Evolutionary conservation across 2,329 filamentous ascomycete species (phyloP).

Genomic region (Ophiocordyceps sinensis): DNA sequence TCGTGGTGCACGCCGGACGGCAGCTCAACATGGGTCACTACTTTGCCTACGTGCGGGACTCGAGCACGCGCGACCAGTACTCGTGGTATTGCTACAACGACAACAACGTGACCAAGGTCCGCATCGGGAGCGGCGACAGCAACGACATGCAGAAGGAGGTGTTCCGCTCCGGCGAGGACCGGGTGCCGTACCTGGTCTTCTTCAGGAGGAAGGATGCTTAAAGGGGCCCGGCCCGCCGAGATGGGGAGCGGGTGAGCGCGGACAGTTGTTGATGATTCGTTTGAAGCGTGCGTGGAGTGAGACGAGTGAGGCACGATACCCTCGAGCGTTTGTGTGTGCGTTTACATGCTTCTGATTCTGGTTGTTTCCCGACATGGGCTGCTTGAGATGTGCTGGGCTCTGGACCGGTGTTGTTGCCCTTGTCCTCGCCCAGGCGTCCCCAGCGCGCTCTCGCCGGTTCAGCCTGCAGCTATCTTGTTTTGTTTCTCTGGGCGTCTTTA

Average conservation of each 20-base stretch:
- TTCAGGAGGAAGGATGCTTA: slow-evolving; percentile 22
- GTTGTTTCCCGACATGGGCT: background rate
- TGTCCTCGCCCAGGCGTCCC: too few species aligned
- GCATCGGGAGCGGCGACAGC: slow-evolving; percentile 21
- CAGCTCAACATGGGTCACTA: slow-evolving; percentile 67
- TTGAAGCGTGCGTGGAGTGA: background rate
- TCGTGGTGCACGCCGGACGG: slow-evolving; percentile 61
- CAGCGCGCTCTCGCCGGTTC: too few species aligned
- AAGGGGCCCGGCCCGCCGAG: background rate
- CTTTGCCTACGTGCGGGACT: slow-evolving; percentile 52
- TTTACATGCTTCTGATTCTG: background rate
- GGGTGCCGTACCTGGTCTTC: slow-evolving; percentile 33
- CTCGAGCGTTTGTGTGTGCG: background rate
- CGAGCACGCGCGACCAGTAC: slow-evolving; percentile 25
- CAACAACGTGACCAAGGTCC: slow-evolving; percentile 22
- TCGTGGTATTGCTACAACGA: slow-evolving; percentile 39
- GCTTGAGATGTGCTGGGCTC: too few species aligned
- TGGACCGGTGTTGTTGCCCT: too few species aligned
- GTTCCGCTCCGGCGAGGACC: slow-evolving; percentile 20
- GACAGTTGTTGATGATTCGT: background rate
- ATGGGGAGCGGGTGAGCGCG: too few species aligned
- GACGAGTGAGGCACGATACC: background rate
- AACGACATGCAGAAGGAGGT: slow-evolving; percentile 22
- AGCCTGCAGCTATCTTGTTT: too few species aligned
- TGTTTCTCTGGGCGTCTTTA: too few species aligned